Evolutionary conservation across 257 asterid species (phyloP), one percentile per base, ranked within the genome.

Genomic region (Striga asiatica): DNA sequence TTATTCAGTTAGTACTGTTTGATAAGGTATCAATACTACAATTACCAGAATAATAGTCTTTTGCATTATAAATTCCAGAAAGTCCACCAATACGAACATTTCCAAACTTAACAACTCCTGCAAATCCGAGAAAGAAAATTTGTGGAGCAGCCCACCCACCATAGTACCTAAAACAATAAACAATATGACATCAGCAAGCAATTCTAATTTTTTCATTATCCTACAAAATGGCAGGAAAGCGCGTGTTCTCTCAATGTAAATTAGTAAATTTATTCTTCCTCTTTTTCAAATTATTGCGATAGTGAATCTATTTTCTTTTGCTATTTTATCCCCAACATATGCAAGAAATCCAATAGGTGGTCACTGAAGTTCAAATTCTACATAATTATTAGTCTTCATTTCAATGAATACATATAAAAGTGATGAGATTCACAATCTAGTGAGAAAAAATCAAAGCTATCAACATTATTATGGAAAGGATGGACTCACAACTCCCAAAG

Each of bases 71-170:
- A 43, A 91, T 87, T 65, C 95, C 97, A 58, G 98, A 91, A 64
- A 87, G 80, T 60, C 97, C 97, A 70, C 95, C 98, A 41, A 91
- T 87, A 48, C 98, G 98, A 71, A 91, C 68, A 71, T 84, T 91
- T 45, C 98, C 98, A 68, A 80, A 91, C 78, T 77, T 91, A 65
- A 87, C 37, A 34, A 91, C 73, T 65, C 98, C 98, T 13, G 97
- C 95, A 75, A 78, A 81, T 54, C 97, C 98, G 63, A 91, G 94
- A 76, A 91, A 91, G 81, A 70, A 91, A 58, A 91, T 91, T 17
- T 82, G 69, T 37, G 97, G 98, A 51, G 97, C 97, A 63, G 80
- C 95, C 96, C 96, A 87, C 64, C 98, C 98, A 34, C 97, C 97
- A 69, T 87, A 91, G 71, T 81, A 91, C 74, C 98, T 91, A 71